These are phyloP conservation scores for Gossypioides kirkii DNA, from an alignment of 345 rosid genomes.

Conservation along the genomic window DNA sequence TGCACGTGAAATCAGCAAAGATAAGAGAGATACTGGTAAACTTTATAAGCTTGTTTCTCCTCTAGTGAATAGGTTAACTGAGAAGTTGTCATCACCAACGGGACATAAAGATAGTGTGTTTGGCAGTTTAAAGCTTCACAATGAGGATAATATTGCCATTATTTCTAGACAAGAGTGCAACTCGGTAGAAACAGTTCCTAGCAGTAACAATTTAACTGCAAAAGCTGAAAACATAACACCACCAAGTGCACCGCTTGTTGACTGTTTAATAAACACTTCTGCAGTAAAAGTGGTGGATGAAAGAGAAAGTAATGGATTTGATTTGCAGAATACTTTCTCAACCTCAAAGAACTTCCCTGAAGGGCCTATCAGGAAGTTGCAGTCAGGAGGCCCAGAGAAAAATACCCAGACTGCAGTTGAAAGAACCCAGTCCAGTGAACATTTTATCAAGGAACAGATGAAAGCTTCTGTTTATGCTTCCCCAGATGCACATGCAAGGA, in stretches of 20 bases:
- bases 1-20: conserved; percentile 16
- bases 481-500: conserved; percentile 18
- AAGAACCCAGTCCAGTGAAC: conserved; percentile 22
- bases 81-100: conserved; percentile 23
- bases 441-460: conserved; percentile 24
- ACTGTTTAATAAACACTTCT: conserved; percentile 25
- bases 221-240: conserved; percentile 15
- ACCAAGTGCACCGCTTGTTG: conserved; percentile 24
- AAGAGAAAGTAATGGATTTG: conserved; percentile 14
- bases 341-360: conserved; percentile 22
- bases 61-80: conserved; percentile 32
- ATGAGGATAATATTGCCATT: conserved; percentile 16
- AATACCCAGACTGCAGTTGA: conserved; percentile 21
- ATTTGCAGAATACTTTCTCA: conserved; percentile 29
- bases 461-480: conserved; percentile 33
- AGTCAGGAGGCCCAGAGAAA: conserved; percentile 23
- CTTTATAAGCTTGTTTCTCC: conserved; percentile 30
- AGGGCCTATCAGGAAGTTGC: conserved; percentile 14
- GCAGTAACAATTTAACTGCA: conserved; percentile 21
- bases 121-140: conserved; percentile 30
- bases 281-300: conserved; percentile 30
- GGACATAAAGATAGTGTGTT: conserved; percentile 17
- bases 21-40: conserved; percentile 16
- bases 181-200: conserved; percentile 16
- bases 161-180: conserved; percentile 26